A percentile compares a stretch with the other conserved stretches of the same genome.
Conservation (phyloP, 2,329 filamentous ascomycete genomes). For the Fusarium gaditjirri region DNA sequence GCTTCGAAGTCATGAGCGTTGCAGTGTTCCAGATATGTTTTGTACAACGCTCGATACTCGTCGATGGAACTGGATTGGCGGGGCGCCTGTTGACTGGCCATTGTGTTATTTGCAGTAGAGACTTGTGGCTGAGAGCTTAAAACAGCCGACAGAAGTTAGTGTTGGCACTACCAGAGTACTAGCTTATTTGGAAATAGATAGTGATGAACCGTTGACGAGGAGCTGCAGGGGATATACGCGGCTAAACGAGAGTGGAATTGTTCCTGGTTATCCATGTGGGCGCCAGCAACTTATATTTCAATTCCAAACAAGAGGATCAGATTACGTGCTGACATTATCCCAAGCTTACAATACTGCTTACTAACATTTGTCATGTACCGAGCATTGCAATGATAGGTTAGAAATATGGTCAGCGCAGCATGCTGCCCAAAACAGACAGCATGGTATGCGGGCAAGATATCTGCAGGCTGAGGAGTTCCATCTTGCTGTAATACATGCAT, state of each 20-base stretch:
- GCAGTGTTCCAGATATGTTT: slow-evolving; percentile 7
- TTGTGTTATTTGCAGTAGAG: too few species aligned
- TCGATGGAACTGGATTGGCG: not conserved
- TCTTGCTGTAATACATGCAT: rapidly evolving
- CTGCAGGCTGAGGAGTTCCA: rapidly evolving
- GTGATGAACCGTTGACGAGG: not conserved
- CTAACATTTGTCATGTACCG: not conserved
- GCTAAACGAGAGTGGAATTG: not conserved
- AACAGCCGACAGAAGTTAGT: too few species aligned
- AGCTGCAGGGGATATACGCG: not conserved
- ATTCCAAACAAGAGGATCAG: rapidly evolving
- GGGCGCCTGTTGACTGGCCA: not conserved
- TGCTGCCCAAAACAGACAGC: rapidly evolving
- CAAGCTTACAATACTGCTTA: not conserved
- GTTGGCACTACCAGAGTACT: not conserved
- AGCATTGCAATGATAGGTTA: not conserved
- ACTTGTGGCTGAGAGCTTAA: too few species aligned
- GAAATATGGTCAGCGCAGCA: not conserved
- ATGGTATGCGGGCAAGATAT: not conserved
- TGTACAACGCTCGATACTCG: not conserved
- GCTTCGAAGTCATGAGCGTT: slow-evolving; percentile 9
- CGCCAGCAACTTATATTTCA: not conserved
- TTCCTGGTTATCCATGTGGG: rapidly evolving
- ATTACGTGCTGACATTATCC: not conserved
- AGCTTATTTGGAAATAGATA: not conserved